Evolutionary conservation across 495 filamentous ascomycete species (phyloP).

Genomic region (Daldinia childiae): DNA sequence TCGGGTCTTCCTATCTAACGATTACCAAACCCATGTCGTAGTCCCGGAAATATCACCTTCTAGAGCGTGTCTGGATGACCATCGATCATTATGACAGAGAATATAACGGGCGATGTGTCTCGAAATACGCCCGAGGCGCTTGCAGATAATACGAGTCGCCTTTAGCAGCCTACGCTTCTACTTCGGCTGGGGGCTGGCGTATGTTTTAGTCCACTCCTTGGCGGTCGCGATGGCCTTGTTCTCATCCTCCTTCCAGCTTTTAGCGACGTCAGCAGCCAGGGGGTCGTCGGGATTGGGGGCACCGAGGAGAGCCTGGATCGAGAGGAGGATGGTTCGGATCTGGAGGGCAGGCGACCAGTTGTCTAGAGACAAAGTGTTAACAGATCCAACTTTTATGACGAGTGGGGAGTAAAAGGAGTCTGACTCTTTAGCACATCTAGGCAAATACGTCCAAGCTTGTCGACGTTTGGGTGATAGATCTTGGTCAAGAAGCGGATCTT

Average conservation of each 20-base stretch:
- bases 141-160: not conserved
- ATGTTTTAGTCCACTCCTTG: constrained; percentile 84
- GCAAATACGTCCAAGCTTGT: constrained; percentile 96
- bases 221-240: constrained; percentile 88
- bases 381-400: not conserved
- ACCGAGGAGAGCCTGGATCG: constrained; percentile 94
- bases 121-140: not conserved
- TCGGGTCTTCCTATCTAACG: not conserved
- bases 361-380: constrained; percentile 61
- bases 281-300: constrained; percentile 98
- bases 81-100: no score
- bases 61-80: no score
- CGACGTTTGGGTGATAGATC: constrained; percentile 99
- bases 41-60: no score
- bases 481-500: constrained; percentile 99
- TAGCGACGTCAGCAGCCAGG: constrained; percentile 95
- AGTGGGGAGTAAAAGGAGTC: constrained; percentile 9
- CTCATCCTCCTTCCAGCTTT: constrained; percentile 97
- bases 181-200: constrained; percentile 60
- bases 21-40: not conserved
- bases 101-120: not conserved
- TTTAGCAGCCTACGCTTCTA: constrained; percentile 26
- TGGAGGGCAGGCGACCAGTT: constrained; percentile 99
- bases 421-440: constrained; percentile 97
- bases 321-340: constrained; percentile 96